phyloP scores from a whole-genome alignment of 192 early-diverging fungal species.

The Backusella mclennaniae region DNA sequence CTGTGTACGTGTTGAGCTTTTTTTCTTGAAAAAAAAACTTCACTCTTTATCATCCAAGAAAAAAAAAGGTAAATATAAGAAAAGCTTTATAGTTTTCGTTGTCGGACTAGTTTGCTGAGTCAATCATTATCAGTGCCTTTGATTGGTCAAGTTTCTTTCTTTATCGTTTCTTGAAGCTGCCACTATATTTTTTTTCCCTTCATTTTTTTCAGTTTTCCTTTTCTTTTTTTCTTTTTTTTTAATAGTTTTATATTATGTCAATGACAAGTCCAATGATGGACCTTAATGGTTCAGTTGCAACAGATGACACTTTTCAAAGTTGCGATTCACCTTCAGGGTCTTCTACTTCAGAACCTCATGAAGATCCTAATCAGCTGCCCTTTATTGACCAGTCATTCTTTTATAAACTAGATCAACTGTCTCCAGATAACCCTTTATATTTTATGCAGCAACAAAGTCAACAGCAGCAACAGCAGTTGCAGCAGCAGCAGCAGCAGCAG shows the following conservation, averaged over 20 bases:
- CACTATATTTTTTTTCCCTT: neutral
- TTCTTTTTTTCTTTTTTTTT: neutral
- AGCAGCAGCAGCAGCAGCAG: neutral
- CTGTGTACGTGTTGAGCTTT: neutral
- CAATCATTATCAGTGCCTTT: neutral
- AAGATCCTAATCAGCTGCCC: constrained; percentile 18
- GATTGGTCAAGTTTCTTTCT: constrained; percentile 1
- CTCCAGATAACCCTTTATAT: constrained; percentile 21
- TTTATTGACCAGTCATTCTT: constrained; percentile 21
- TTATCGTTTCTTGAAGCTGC: neutral
- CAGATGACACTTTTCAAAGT: constrained; percentile 17
- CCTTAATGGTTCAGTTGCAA: neutral
- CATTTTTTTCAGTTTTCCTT: neutral
- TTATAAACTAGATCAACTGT: constrained; percentile 18
- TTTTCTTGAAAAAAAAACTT: neutral
- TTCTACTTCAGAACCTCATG: constrained; percentile 32
- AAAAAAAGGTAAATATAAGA: neutral
- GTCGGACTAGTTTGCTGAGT: constrained; percentile 1
- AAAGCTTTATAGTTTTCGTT: neutral
- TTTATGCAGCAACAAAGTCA: constrained; percentile 13
- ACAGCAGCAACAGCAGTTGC: neutral
- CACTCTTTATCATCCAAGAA: neutral
- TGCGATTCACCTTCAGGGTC: constrained; percentile 31
- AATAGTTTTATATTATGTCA: neutral
- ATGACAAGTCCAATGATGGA: constrained; percentile 9